Evolutionary conservation across 1,284 basidiomycete species (phyloP), one percentile per base, ranked within the genome.

Genomic region (Ceratobasidium sp.): DNA sequence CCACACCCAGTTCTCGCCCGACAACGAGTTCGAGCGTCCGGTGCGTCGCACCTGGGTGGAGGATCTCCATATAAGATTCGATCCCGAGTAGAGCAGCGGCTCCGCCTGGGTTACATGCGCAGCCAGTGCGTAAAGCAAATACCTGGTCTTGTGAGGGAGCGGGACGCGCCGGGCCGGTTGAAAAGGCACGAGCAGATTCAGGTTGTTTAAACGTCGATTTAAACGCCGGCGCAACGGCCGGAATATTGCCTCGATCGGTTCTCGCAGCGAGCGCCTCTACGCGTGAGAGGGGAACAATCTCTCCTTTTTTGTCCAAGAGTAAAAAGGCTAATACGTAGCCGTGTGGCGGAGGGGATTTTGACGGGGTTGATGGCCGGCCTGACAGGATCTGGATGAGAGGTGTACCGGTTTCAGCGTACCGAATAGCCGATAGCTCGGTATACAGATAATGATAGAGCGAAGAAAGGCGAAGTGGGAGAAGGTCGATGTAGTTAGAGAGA

Each of bases 51-150:
- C 91, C 91, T 0, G 87, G 85, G 78, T 88, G 89, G 0, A 94
- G 86, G 17, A 83, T 84, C n/a, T 86, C 84, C 92, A 94, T 94
- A 78, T 90, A 87, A n/a, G 88, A 86, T 78, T 90, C 85, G 46
- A 94, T 88, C 0, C 90, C 91, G 2, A 94, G 87, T 5, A 94
- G 85, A 2, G 91, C 88, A 0, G 92, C 90, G 0, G 93, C 92
- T 13, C 91, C 93, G 7, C 94, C 94, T 4, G 94, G 92, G 80
- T 95, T 95, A 82, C 94, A 95, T 88, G 95, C 92, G 82, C 94
- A 95, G 0, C 94, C 94, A 1, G 93, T 93, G 57, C 94, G 90
- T 20, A 95, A 84, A 13, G 93, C 93, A 78, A 95, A 91, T 0
- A 78, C 80, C 28, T n/a, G 61, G 12, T n/a, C 26, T 23, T 13